These are phyloP conservation scores for Physocladia obscura DNA, from an alignment of 192 early-diverging fungal genomes.

Conservation along the genomic window DNA sequence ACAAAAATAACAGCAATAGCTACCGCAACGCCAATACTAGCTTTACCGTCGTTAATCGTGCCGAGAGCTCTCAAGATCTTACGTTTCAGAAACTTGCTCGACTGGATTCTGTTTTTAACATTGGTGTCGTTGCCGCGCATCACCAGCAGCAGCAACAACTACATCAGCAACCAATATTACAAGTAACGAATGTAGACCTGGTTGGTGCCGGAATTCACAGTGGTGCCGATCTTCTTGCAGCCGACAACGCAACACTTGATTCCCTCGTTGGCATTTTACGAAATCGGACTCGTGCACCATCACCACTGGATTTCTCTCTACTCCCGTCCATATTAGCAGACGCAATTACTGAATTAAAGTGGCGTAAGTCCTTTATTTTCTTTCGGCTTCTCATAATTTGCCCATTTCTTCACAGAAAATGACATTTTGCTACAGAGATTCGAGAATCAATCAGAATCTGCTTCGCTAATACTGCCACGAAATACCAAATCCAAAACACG, in stretches of 20 bases:
- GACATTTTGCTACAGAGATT: not conserved
- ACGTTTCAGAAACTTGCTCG: not conserved
- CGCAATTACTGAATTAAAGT: not conserved
- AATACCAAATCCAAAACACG: not conserved
- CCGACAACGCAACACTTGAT: not conserved
- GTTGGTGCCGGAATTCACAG: not conserved
- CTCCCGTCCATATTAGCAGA: no score
- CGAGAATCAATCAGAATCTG: not conserved
- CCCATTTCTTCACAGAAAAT: not conserved
- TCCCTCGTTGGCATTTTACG: not conserved
- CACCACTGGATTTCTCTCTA: not conserved
- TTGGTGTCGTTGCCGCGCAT: not conserved
- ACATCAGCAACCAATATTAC: not conserved
- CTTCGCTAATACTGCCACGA: not conserved
- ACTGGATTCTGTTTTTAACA: conserved; percentile 22
- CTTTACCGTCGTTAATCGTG: no score
- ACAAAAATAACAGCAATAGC: no score
- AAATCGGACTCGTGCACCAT: not conserved
- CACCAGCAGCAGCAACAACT: no score
- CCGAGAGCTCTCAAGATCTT: no score
- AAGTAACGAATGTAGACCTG: not conserved
- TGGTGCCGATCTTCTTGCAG: not conserved
- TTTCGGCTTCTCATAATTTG: not conserved
- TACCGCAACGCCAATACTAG: no score
- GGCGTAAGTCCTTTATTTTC: not conserved